These are phyloP conservation scores for Friedmanniomyces endolithicus DNA, from an alignment of 495 filamentous ascomycete genomes.

Conservation along the genomic window DNA sequence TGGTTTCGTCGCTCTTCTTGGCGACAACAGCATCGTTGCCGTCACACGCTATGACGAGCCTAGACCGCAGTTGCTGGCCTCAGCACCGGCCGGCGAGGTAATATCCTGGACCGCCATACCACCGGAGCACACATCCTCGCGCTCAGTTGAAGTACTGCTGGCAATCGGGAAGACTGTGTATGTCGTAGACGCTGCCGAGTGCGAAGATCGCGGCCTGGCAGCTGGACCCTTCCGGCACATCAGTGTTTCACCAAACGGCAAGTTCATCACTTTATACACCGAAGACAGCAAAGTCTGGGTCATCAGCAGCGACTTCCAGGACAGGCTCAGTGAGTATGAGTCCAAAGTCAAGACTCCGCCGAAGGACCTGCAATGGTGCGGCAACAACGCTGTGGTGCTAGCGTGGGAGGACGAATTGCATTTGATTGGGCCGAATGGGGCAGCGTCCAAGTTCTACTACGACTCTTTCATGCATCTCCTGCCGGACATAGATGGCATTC, in stretches of 20 bases:
- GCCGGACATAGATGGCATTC: conserved; percentile 77
- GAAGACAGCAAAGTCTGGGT: conserved; percentile 79
- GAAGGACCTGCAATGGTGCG: conserved; percentile 87
- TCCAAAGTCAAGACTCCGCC: conserved; percentile 74
- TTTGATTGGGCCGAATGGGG: conserved; percentile 72
- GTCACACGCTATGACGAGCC: conserved; percentile 87
- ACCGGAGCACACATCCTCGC: conserved; percentile 79
- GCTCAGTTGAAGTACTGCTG: conserved; percentile 85
- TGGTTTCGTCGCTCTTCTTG: conserved; percentile 85
- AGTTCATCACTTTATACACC: conserved; percentile 76
- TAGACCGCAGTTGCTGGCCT: conserved; percentile 67
- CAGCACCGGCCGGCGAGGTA: conserved; percentile 64
- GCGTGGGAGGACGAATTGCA: conserved; percentile 99
- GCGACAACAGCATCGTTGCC: conserved; percentile 75
- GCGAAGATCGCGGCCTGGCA: conserved; percentile 77
- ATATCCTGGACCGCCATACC: conserved; percentile 84
- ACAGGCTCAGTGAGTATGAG: conserved; percentile 81
- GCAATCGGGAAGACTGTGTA: conserved; percentile 78
- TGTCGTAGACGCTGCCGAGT: conserved; percentile 74
- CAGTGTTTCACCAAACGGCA: conserved; percentile 78
- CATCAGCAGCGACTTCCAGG: conserved; percentile 87
- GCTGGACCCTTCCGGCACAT: conserved; percentile 88
- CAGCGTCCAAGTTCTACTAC: conserved; percentile 67
- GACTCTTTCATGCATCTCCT: conserved; percentile 82
- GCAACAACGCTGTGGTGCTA: conserved; percentile 84